Base-by-base conservation (phyloP, 2,329 filamentous ascomycete species). In the Penicillium sp. region DNA sequence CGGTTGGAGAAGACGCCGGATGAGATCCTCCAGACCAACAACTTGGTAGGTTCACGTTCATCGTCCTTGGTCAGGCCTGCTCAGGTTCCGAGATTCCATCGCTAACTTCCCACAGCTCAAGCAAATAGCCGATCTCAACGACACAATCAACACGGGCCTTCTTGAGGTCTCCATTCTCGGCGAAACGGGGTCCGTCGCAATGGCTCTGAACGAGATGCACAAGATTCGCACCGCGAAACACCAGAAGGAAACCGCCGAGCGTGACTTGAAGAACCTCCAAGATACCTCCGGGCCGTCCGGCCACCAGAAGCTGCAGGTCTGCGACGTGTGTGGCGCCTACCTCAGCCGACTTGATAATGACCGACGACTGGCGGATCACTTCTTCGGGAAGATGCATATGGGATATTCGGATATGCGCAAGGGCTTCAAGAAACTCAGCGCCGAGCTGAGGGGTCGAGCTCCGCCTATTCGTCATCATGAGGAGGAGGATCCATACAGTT, bases 301-400 rank as follows among this genome's bases (percentile, higher is more conserved):
- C 18, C 95, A 99, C 77, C 95, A 99, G 81, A 99, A 99, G 76
- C 82, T 99, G 41, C 95, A 99, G 75, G 95, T 99, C 49, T 99
- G 95, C 82, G 95, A 99, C 77, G 95, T 98, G 1, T 99, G 95
- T 76, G 95, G 95, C 62, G 95, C 95, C 6, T 99, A 98, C 75
- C 84, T 99, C 39, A 92, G 88, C 62, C 82, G 95, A 22, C 84
- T 99, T 35, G 95, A 99, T 74, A 99, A 99, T 73, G 95, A 99
- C 75, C 86, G 95, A 37, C 85, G 95, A 33, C 77, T 99, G 72
- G 95, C 95, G 19, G 95, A 99, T 74, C 95, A 99, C 76, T 99
- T 99, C 74, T 98, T 97, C 77, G 95, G 95, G 22, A 99, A 99
- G 82, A 99, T 99, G 95, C 95, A 99, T 73, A 80, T 99, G 58